Percentiles rank a stretch among this genome's conserved stretches.
These are phyloP conservation scores for Panellus pusillus DNA, from an alignment of 768 basidiomycete species.

Conservation along the genomic window DNA sequence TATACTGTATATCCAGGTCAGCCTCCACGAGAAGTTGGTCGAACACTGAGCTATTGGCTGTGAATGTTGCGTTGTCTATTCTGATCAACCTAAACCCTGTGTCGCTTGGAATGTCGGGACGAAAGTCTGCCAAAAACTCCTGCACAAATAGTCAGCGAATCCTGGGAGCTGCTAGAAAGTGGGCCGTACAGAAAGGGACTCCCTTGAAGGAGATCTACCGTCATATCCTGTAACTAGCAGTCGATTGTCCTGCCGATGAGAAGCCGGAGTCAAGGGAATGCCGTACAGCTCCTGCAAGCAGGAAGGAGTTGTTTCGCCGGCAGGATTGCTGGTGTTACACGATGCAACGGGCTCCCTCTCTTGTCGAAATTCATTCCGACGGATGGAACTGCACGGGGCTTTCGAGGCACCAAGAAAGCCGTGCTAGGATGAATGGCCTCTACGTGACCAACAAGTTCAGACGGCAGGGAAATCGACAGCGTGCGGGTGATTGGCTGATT, in stretches of 20 bases:
- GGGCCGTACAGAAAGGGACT: not conserved
- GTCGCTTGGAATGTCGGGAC: conserved; percentile 1
- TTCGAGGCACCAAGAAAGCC: conserved; percentile 1
- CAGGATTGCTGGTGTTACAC: conserved; percentile 7
- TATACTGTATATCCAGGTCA: conserved; percentile 9
- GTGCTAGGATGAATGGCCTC: conserved; percentile 3
- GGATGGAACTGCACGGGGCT: too few species aligned
- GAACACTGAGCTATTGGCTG: not conserved
- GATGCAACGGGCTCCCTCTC: conserved; percentile 6
- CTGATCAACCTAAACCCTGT: not conserved
- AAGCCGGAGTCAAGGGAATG: conserved; percentile 5
- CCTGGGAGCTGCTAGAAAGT: not conserved
- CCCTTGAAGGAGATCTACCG: not conserved
- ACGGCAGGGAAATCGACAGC: conserved; percentile 5
- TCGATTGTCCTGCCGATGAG: conserved; percentile 2
- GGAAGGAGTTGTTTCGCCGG: conserved; percentile 7
- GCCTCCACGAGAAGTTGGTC: not conserved
- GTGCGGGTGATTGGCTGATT: conserved; percentile 1
- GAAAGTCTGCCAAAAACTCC: conserved; percentile 5
- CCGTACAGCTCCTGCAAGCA: conserved; percentile 11
- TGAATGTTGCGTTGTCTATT: conserved; percentile 2
- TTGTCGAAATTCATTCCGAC: not conserved
- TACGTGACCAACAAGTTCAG: conserved; percentile 4
- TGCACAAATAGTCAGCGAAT: conserved; percentile 1
- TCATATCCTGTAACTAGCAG: conserved; percentile 12